Base-by-base conservation (phyloP, 106 monocot genomes). In the Dioscorea dumetorum region DNA sequence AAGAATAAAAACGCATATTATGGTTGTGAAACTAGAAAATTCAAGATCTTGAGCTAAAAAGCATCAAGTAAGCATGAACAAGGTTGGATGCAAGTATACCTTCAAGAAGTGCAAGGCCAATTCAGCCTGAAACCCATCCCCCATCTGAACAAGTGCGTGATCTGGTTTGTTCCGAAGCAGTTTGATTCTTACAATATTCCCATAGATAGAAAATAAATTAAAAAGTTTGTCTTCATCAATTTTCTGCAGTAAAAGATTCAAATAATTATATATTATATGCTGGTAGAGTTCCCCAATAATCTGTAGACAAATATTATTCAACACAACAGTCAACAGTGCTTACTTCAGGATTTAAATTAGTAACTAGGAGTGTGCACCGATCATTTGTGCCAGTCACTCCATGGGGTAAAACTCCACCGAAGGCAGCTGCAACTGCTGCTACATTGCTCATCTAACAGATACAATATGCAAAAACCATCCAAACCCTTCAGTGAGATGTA, bases 61-160 rank as follows among this genome's bases (percentile, higher is more conserved):
- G 9, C 41, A 41, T 41, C 41, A 41, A 41, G 0, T 6, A 3
- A 41, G 41, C 6, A 10, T 41, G 10, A 41, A 41, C 6, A 10
- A 41, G 41, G 41, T 41, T 6, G n/a, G 22, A 0, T 20, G 4
- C 22, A 52, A 79, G 59, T 61, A 34, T 67, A 91, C 95, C 88
- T 88, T 91, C 67, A 97, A 78, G 63, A 84, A 91, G 64, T 91
- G 84, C 12, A 89, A 78, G 61, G 95, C 95, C 69, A 97, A 78
- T 68, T 97, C 95, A 64, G 95, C 86, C 80, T 97, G 95, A 64
- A 97, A 92, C 8, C 95, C 95, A 78, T 97, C 95, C 28, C 66
- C 83, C 95, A 97, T 87, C 74, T 97, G 86, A 69, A 97, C 76
- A 56, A 97, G 91, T 17, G 91, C 91, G 79, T 97, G 95, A 82